Evolutionary conservation across 805 yeast genomes (phyloP).

Genomic region (Ogataea paradorogensis): DNA sequence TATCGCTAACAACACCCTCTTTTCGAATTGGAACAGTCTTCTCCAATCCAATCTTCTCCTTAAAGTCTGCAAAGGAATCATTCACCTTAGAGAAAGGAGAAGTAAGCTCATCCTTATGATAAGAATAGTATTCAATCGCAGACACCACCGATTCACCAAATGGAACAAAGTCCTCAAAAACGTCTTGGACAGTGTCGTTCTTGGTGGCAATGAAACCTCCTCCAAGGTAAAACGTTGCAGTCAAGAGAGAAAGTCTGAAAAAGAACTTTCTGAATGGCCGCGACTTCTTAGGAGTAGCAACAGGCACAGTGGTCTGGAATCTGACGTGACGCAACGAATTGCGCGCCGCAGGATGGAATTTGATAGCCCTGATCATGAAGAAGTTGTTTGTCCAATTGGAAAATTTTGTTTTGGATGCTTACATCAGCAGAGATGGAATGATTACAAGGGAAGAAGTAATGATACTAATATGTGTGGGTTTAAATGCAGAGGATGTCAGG

Average conservation of each 20-base stretch:
- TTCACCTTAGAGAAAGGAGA: conserved; percentile 19
- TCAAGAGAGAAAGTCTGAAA: conserved; percentile 25
- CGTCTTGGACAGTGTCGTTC: conserved; percentile 58
- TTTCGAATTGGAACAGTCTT: conserved; percentile 39
- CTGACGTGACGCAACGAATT: conserved; percentile 19
- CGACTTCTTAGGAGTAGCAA: conserved; percentile 17
- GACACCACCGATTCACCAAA: conserved; percentile 55
- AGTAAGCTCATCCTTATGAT: conserved; percentile 24
- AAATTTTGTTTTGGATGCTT: conserved; percentile 9
- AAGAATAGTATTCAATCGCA: conserved; percentile 39
- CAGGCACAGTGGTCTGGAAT: conserved; percentile 24
- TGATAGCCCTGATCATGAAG: conserved; percentile 8
- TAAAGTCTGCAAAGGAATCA: conserved; percentile 34
- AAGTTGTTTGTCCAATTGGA: conserved; percentile 18
- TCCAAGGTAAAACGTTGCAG: conserved; percentile 45
- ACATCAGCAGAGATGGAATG: conserved; percentile 1
- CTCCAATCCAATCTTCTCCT: conserved; percentile 39
- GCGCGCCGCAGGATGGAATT: conserved; percentile 9
- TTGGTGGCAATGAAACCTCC: conserved; percentile 58
- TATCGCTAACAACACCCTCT: conserved; percentile 36
- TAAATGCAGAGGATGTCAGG: too few species aligned
- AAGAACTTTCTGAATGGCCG: conserved; percentile 26
- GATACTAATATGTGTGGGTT: too few species aligned
- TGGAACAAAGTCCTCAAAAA: conserved; percentile 63
- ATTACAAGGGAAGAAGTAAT: too few species aligned